Percentiles rank a stretch among this genome's conserved stretches.
Conservation (phyloP, 106 monocot genomes). For the Alisma plantagoaquatica region DNA sequence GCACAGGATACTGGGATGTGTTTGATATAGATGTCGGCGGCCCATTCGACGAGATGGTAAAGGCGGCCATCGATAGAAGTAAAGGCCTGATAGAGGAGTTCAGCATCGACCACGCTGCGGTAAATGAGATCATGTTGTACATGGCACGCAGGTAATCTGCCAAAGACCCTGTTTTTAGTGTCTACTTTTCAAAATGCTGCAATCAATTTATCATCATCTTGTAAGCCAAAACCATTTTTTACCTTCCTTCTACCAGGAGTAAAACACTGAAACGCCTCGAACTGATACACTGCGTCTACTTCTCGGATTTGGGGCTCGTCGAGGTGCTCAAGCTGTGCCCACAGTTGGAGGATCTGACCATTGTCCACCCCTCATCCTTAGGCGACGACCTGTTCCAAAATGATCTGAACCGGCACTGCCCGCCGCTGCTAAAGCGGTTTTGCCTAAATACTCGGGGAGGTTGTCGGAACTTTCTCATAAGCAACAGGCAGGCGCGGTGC, state of each 20-base stretch:
- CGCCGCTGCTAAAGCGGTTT: constrained; percentile 3
- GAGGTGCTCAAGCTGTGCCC: neutral
- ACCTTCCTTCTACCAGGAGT: neutral
- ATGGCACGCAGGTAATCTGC: neutral
- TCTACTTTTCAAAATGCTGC: neutral
- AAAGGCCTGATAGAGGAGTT: neutral
- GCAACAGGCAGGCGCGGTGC: neutral
- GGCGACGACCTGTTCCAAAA: neutral
- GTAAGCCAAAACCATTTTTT: too few relatives aligned
- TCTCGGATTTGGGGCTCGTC: constrained; percentile 3
- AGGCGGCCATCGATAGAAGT: neutral
- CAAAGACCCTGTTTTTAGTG: neutral
- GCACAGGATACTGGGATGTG: neutral
- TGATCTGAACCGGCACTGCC: neutral
- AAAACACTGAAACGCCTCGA: neutral
- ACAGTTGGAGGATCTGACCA: neutral
- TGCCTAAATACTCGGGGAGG: neutral
- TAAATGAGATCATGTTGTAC: neutral
- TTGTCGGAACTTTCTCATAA: neutral
- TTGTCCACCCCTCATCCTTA: neutral
- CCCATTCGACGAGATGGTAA: neutral
- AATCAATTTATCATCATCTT: too few relatives aligned
- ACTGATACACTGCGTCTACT: neutral
- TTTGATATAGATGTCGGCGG: neutral
- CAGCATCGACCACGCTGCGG: neutral